Conservation (phyloP, 2,329 filamentous ascomycete species). For the Colletotrichum sp. region DNA sequence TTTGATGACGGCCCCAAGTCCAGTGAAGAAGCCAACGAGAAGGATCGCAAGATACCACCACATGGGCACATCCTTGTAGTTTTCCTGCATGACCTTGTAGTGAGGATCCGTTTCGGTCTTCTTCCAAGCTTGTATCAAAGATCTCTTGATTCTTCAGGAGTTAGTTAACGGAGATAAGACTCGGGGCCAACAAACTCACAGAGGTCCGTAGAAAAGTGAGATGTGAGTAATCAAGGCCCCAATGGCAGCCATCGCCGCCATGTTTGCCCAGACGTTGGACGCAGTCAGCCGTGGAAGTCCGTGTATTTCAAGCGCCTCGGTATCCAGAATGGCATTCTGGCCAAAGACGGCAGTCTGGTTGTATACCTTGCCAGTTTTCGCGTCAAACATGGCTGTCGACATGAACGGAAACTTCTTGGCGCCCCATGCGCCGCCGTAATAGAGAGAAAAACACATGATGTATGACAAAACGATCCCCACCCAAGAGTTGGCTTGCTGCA, state of each 20-base stretch:
- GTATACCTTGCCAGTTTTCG: constrained; percentile 36
- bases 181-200: neutral
- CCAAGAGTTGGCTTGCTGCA: constrained; percentile 36
- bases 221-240: constrained; percentile 38
- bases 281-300: constrained; percentile 45
- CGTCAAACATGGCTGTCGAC: constrained; percentile 41
- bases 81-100: constrained; percentile 42
- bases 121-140: constrained; percentile 27
- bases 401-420: constrained; percentile 28
- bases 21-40: constrained; percentile 36
- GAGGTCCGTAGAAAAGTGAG: constrained; percentile 30
- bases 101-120: constrained; percentile 40
- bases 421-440: constrained; percentile 42
- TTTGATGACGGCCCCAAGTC: constrained; percentile 41
- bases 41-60: constrained; percentile 46
- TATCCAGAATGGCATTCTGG: constrained; percentile 9
- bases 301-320: constrained; percentile 29
- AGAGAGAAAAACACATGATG: constrained; percentile 43
- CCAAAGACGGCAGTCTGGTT: constrained; percentile 49
- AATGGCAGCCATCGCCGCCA: constrained; percentile 51
- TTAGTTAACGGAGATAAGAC: neutral
- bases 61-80: constrained; percentile 44
- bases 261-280: constrained; percentile 45
- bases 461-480: constrained; percentile 42
- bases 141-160: neutral